These are phyloP conservation scores for Candida lessepsii DNA, from an alignment of 805 yeast species.

Conservation along the genomic window DNA sequence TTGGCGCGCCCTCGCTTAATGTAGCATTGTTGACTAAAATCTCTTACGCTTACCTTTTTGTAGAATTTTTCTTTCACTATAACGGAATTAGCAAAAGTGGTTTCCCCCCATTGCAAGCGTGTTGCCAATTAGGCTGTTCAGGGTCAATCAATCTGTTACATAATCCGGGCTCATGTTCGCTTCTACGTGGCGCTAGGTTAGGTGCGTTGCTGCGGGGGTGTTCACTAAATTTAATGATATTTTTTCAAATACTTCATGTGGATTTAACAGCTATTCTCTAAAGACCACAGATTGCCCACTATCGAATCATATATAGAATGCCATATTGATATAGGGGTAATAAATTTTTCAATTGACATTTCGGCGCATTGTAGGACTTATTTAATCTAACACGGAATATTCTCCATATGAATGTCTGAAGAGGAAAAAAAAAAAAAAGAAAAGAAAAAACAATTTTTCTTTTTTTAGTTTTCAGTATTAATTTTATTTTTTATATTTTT, in stretches of 20 bases:
- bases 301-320: not conserved
- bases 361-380: no score
- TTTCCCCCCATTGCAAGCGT: not conserved
- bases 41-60: conserved; percentile 2
- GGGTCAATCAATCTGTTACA: conserved; percentile 6
- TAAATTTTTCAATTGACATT: no score
- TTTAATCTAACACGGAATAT: no score
- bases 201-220: conserved; percentile 2
- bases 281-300: not conserved
- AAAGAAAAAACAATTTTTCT: conserved; percentile 1
- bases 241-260: no score
- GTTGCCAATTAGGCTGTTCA: conserved; percentile 1
- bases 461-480: conserved; percentile 1
- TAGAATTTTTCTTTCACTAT: not conserved
- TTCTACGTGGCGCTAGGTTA: conserved; percentile 7
- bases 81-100: not conserved
- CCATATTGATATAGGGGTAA: no score
- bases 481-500: not conserved
- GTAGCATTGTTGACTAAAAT: not conserved
- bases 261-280: no score
- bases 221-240: not conserved
- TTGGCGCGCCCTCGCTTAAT: conserved; percentile 1
- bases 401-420: no score
- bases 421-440: not conserved
- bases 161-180: conserved; percentile 1